Evolutionary conservation across 2,329 filamentous ascomycete species (phyloP), one percentile per base, ranked within the genome.

Genomic region (Arthroderma sp.): DNA sequence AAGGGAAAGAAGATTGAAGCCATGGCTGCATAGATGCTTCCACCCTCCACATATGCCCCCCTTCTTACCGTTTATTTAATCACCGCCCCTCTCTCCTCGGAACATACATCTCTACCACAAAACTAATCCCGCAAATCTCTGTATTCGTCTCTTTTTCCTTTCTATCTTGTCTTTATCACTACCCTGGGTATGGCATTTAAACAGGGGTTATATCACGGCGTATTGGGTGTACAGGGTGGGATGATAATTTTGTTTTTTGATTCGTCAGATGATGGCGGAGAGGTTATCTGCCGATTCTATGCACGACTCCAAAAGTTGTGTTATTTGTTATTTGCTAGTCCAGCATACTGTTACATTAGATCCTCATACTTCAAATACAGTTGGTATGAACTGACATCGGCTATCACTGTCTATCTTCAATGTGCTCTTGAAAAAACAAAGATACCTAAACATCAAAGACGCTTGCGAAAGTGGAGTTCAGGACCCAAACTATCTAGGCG

Each of bases 1-100:
- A 61, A 61, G 43, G 57, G 57, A 6, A 61, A 61, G 55, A 56
- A 60, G 11, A 47, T 60, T 2, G 53, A 60, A 9, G 17, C 59
- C 7, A 56, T 13, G 17, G 59, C 56, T 11, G 59, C 41, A 17
- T 60, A 56, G 52, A 56, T 28, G 11, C 13, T 5, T 28, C 33
- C 15, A 6, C 4, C 25, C 15, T 17, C n/a, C 28, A 17, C 15
- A 23, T 28, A 23, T 37, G 51, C 31, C 17, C n/a, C 23, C 28
- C 44, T 47, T 39, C 33, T 43, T 9, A 19, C n/a, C n/a, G 8
- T 25, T 37, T 53, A 44, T 49, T 33, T 19, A n/a, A 13, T 57
- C 33, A 6, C 33, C 28, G 8, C 51, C 37, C n/a, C 51, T 38
- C 51, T 39, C 51, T 39, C 31, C 17, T 25, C 51, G 33, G 33